Evolutionary conservation across 106 monocot genomes (phyloP), one percentile per base, ranked within the genome.

Genomic region (Agapanthus africanus): DNA sequence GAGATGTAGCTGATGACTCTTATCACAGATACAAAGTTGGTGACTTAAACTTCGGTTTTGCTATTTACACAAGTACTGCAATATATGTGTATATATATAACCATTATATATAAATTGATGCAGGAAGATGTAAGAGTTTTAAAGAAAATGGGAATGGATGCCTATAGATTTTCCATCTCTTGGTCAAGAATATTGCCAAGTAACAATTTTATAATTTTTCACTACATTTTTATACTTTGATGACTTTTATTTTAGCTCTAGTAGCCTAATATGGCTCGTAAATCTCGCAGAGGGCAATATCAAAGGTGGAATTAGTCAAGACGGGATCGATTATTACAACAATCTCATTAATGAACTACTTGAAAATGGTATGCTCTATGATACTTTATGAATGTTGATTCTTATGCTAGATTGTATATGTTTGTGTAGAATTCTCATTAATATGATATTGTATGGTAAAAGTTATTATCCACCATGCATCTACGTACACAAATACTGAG

Each of bases 301-400:
- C 40, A 71, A 59, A 7, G 85, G 85, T 33, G 82, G 82, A 34
- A 69, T 89, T 15, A 89, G 79, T 56, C 65, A 77, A 42, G 78
- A 80, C 57, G 89, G 89, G 1, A 67, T 89, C 59, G 39, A 68
- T 0, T 80, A 82, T 30, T 89, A 89, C 75, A 82, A 82, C 63
- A 78, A 82, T 18, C 64, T 89, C 70, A 89, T 89, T 33, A 67
- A 85, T 36, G 82, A 89, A 22, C 80, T 85, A 40, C n/a, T 80
- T 59, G 71, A 70, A 42, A 66, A 66, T 66, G 66, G 66, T 66
- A 66, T 21, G 27, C 4, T 66, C 66, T n/a, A n/a, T n/a, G n/a
- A n/a, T n/a, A n/a, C n/a, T n/a, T n/a, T n/a, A n/a, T n/a, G n/a
- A n/a, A n/a, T n/a, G n/a, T n/a, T n/a, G n/a, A n/a, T n/a, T n/a